Evolutionary conservation across 2,329 filamentous ascomycete species (phyloP), one percentile per base, ranked within the genome.

Genomic region (Arachnomyces sp.): DNA sequence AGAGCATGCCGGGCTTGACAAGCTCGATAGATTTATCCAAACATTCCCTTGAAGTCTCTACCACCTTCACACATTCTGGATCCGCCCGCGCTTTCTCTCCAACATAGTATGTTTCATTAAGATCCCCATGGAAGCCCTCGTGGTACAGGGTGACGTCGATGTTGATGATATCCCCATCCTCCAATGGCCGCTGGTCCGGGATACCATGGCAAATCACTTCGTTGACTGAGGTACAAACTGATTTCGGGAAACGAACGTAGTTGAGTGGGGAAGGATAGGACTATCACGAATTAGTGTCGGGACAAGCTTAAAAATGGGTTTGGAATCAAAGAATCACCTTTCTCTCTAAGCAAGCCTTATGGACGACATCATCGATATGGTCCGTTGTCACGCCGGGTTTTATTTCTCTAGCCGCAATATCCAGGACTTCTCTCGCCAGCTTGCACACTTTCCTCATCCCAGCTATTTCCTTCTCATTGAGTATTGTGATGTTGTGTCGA

Each of bases 181-280:
- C 67, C 1, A 98, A 74, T 6, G 84, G 73, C 40, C 92, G 80
- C 61, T 94, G 80, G 57, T 98, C 92, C 12, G 92, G 92, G 48
- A 98, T 98, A 39, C 92, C 92, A 72, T 98, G 92, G 71, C 92
- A 98, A 62, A 98, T 96, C 49, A 95, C 85, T 67, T 98, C 92
- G 71, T 98, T 98, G 36, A 86, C 69, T 2, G 90, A 96, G 3
- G 90, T 96, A 67, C 92, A 98, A 47, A 95, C 86, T 0, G 92
- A 98, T 69, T 98, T 98, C 50, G 92, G 92, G 67, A 96, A 98
- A 64, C 89, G 74, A 71, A 86, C 85, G 68, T 96, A 96, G 69
- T 95, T 95, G 28, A 96, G 72, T 1, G 90, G 88, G 1, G 90
- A 95, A 0, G 90, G 90, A 61, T 96, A 96, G 7, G 88, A 85